Percentiles rank a stretch among this genome's conserved stretches.
Conservation (phyloP, 352 stramenopile species). For the Phytophthora hibernalis region DNA sequence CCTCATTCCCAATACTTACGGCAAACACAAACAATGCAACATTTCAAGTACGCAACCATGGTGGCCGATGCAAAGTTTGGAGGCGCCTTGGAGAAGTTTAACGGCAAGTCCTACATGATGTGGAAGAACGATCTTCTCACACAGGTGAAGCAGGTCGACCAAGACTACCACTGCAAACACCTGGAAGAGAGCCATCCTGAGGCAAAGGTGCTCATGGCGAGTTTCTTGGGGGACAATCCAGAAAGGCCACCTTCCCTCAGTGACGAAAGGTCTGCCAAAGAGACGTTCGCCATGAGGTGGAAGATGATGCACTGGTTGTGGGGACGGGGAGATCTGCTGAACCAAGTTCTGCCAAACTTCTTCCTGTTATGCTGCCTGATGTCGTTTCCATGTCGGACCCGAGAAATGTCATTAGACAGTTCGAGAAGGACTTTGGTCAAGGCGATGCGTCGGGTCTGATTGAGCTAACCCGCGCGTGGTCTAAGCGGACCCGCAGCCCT, state of each 20-base stretch:
- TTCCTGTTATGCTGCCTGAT: constrained; percentile 12
- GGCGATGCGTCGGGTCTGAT: no score
- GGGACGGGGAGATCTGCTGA: constrained; percentile 10
- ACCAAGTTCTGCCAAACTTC: constrained; percentile 15
- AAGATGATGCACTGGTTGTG: constrained; percentile 8
- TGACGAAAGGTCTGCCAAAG: neutral
- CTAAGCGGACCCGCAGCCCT: no score
- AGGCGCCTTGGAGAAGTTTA: constrained; percentile 14
- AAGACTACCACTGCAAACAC: constrained; percentile 18
- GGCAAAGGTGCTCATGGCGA: constrained; percentile 18
- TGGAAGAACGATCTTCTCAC: constrained; percentile 28
- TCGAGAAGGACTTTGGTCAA: constrained; percentile 27
- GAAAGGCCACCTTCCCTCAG: neutral
- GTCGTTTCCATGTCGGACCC: constrained; percentile 17
- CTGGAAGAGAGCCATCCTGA: constrained; percentile 21
- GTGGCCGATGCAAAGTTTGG: constrained; percentile 16
- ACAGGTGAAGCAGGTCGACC: constrained; percentile 19
- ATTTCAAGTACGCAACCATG: constrained; percentile 20
- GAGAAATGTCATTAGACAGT: constrained; percentile 5
- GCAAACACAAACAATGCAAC: constrained; percentile 3
- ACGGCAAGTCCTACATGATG: constrained; percentile 24
- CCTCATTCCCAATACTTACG: constrained; percentile 17
- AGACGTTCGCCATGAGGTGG: constrained; percentile 11
- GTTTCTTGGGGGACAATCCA: constrained; percentile 11
- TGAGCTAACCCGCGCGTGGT: no score